Conservation (phyloP, 2,329 filamentous ascomycete species). For the Colletotrichum shisoi region DNA sequence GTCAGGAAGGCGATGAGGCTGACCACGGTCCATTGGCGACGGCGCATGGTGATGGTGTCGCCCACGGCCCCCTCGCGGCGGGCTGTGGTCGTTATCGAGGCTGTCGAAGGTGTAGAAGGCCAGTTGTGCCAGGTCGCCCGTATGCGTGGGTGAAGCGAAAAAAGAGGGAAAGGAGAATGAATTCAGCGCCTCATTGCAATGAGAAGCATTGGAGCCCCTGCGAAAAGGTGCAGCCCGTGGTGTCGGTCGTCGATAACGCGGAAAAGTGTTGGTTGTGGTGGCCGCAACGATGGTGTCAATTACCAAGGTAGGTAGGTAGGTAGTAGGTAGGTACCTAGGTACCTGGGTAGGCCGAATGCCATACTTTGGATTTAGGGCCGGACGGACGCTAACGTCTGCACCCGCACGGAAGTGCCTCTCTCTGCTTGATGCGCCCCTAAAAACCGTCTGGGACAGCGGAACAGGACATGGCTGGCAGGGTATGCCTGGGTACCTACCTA, state of each 20-base stretch:
- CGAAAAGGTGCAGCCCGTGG: constrained; percentile 4
- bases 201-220: not conserved
- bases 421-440: constrained; percentile 25
- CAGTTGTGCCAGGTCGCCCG: constrained; percentile 9
- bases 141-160: not conserved
- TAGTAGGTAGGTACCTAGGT: too few species aligned
- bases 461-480: too few species aligned
- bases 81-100: constrained; percentile 16
- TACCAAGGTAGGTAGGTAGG: too few species aligned
- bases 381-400: constrained; percentile 25
- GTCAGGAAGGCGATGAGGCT: constrained; percentile 50
- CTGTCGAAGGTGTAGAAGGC: not conserved
- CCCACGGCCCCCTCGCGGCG: constrained; percentile 21
- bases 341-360: not conserved
- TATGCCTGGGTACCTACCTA: not conserved
- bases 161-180: not conserved
- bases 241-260: constrained; percentile 1
- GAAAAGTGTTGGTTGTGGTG: not conserved
- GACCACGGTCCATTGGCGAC: constrained; percentile 51
- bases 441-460: constrained; percentile 20
- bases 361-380: constrained; percentile 5
- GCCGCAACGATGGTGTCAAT: not conserved
- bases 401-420: not conserved
- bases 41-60: constrained; percentile 45
- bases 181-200: constrained; percentile 29